Percentiles rank a stretch among this genome's conserved stretches.
These are phyloP conservation scores for Colletotrichum sp. DNA, from an alignment of 2,329 filamentous ascomycete genomes.

Conservation along the genomic window DNA sequence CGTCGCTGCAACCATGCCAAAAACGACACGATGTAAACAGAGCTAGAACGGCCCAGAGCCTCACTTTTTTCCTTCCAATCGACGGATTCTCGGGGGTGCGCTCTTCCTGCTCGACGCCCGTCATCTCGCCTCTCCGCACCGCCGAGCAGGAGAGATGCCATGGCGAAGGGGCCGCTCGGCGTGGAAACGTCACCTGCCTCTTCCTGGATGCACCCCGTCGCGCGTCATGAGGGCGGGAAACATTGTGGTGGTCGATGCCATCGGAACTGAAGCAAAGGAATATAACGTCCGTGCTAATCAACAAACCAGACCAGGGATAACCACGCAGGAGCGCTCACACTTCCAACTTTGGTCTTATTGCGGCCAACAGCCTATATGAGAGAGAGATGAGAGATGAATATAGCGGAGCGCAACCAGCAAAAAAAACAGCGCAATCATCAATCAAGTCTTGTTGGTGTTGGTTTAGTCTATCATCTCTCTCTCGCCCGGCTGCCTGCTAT, in stretches of 20 bases:
- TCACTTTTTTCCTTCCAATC: not conserved
- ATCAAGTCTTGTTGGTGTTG: not conserved
- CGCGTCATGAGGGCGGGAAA: not conserved
- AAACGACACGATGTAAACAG: constrained; percentile 17
- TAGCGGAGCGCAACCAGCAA: not conserved
- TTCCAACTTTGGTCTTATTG: constrained; percentile 1
- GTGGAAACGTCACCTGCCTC: constrained; percentile 5
- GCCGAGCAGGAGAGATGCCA: not conserved
- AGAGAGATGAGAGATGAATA: not conserved
- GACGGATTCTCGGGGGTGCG: not conserved
- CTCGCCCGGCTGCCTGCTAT: not conserved
- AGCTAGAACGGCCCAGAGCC: constrained; percentile 11
- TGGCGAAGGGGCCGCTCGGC: not conserved
- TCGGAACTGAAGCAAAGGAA: not conserved
- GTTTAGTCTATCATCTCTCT: not conserved
- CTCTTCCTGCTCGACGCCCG: not conserved
- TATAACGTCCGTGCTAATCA: not conserved
- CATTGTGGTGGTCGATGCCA: not conserved
- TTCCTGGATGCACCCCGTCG: constrained; percentile 1
- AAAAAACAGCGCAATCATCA: not conserved
- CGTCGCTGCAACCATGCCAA: constrained; percentile 11
- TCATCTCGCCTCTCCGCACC: constrained; percentile 2
- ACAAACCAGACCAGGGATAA: not conserved
- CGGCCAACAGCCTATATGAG: constrained; percentile 5
- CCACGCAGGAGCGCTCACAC: not conserved